These are phyloP conservation scores for Fusarium tanahbumbuense DNA, from an alignment of 2,329 filamentous ascomycete species.

Conservation along the genomic window DNA sequence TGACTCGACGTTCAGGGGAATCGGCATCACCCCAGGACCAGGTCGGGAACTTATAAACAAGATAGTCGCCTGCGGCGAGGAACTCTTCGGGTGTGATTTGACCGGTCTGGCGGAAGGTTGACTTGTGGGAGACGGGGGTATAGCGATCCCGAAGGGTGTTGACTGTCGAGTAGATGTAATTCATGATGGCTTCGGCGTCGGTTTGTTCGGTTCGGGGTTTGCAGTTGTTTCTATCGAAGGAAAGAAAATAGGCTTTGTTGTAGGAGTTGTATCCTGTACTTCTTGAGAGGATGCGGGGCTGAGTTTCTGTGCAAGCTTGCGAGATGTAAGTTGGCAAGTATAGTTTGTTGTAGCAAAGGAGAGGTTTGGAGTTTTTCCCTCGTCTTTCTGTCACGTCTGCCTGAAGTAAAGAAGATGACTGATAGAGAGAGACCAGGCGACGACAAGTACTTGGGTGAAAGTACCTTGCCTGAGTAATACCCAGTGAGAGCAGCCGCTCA, in stretches of 20 bases:
- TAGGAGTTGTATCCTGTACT: not conserved
- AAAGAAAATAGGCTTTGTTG: conserved; percentile 6
- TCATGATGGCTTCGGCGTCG: conserved; percentile 68
- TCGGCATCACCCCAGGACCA: conserved; percentile 97
- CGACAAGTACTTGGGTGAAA: not conserved
- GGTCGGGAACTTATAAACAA: conserved; percentile 98
- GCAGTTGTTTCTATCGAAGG: not conserved
- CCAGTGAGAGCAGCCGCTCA: conserved; percentile 5
- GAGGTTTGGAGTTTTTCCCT: not conserved
- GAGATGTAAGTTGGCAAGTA: not conserved
- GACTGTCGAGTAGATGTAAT: conserved; percentile 91
- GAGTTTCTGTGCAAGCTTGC: conserved; percentile 8
- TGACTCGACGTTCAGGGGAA: conserved; percentile 79
- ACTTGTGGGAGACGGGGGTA: conserved; percentile 88
- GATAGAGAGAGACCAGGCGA: conserved; percentile 15
- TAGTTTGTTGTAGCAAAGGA: not conserved
- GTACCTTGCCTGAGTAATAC: conserved; percentile 24
- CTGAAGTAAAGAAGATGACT: conserved; percentile 18
- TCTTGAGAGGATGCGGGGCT: conserved; percentile 27
- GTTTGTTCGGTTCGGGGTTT: not conserved
- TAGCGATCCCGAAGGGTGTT: conserved; percentile 93
- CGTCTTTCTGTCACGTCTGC: conserved; percentile 9
- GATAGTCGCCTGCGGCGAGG: conserved; percentile 92
- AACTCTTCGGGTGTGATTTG: conserved; percentile 99
- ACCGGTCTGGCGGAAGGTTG: conserved; percentile 91